phyloP scores from a whole-genome alignment of 495 filamentous ascomycete genomes.

The Aspergillus mulundensis region DNA sequence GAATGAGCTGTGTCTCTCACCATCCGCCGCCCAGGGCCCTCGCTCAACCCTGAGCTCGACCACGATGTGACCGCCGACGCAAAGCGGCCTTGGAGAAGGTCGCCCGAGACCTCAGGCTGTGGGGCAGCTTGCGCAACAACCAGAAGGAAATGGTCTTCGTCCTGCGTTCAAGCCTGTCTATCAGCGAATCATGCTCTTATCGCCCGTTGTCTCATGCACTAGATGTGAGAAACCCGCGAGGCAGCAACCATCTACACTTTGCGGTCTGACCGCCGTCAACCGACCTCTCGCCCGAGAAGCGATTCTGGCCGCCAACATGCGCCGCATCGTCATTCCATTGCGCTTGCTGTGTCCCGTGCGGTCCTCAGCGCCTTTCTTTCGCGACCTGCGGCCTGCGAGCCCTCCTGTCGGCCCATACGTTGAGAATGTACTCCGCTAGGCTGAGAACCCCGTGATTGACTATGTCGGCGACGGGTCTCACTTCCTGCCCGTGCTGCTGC shows the following conservation, averaged over 20 bases:
- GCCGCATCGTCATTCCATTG: conserved; percentile 12
- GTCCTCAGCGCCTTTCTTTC: not conserved
- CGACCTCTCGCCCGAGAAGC: conserved; percentile 19
- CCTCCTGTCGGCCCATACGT: conserved; percentile 1
- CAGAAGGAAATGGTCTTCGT: not conserved
- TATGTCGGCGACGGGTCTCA: conserved; percentile 5
- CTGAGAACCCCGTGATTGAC: conserved; percentile 5
- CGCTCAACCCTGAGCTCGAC: not conserved
- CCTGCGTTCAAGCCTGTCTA: not conserved
- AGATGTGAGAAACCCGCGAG: not conserved
- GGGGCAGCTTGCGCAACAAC: conserved; percentile 19
- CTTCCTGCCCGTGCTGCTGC: not conserved
- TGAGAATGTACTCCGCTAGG: conserved; percentile 4
- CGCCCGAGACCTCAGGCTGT: conserved; percentile 4
- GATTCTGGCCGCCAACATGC: conserved; percentile 2
- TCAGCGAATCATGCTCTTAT: conserved; percentile 6
- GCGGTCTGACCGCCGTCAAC: conserved; percentile 6
- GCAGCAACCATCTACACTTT: not conserved
- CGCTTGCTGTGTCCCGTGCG: not conserved
- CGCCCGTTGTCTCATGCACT: not conserved
- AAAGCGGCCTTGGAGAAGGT: conserved; percentile 17
- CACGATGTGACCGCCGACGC: conserved; percentile 17
- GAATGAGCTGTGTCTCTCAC: not conserved
- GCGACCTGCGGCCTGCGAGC: not conserved
- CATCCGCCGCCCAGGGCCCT: not conserved